Base-by-base conservation (phyloP, 495 filamentous ascomycete genomes). In the Hypomontagnella submonticulosa region DNA sequence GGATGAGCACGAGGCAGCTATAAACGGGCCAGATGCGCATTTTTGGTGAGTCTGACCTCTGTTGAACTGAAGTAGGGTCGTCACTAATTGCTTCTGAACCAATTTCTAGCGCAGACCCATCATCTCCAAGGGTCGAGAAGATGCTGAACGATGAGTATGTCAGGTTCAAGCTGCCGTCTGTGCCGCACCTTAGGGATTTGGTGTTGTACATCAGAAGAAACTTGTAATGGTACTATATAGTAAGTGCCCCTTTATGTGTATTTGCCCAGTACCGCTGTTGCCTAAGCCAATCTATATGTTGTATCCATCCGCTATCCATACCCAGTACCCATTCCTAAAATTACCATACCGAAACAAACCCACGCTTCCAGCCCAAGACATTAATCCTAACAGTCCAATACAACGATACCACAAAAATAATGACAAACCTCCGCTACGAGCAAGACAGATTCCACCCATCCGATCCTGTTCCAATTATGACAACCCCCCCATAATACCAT, bases 111-210 rank as follows among this genome's bases (percentile, higher is more conserved):
- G 32, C 37, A 0, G 44, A 66, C n/a, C 50, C 44, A 1, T 10
- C 30, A 16, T 57, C 56, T 12, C 1, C 13, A 3, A 33, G 62
- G 8, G 62, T 59, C 13, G 7, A 49, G 6, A 27, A 46, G 33
- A 66, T 66, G 55, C n/a, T 66, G n/a, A 33, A 30, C 10, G n/a
- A 57, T 2, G 41, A 57, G 32, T 66, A 66, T 16, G 20, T 34
- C 0, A 23, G n/a, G 7, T 20, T 59, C n/a, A 9, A 15, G 11
- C 27, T 66, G 0, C 19, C 7, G 4, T 30, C 18, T 9, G 40
- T 42, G 8, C 2, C 33, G 2, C 8, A 18, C 8, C 49, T 59
- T 2, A n/a, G 56, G 8, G 11, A 48, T 9, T 12, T 47, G n/a
- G 20, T 6, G 6, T 7, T 66, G 41, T 59, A 66, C 23, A 37